Percentiles rank a stretch among this genome's conserved stretches.
Conservation (phyloP, 441 rosid species). For the Mallotus repandus region DNA sequence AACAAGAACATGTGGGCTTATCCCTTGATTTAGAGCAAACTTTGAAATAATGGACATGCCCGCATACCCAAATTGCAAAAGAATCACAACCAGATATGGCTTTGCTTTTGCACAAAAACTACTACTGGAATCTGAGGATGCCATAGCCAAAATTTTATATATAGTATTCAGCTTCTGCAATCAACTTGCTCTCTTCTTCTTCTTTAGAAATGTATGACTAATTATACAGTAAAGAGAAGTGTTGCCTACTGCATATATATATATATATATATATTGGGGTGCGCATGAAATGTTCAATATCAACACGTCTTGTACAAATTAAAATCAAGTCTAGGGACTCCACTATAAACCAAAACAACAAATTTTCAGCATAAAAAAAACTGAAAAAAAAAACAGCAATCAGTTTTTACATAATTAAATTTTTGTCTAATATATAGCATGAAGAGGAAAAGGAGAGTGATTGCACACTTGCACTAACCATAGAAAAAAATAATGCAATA, state of each 20-base stretch:
- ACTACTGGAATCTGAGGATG: too few relatives aligned
- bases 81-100: conserved; percentile 61
- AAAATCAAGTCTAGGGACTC: conserved; percentile 48
- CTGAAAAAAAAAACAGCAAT: neutral
- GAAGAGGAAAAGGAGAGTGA: neutral
- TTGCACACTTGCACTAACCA: conserved; percentile 7
- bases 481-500: neutral
- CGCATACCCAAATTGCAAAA: conserved; percentile 75
- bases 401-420: neutral
- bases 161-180: conserved; percentile 11
- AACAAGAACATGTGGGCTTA: conserved; percentile 80
- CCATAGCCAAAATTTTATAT: conserved; percentile 11
- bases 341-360: conserved; percentile 37
- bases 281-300: neutral
- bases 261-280: neutral
- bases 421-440: neutral
- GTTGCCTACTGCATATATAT: neutral
- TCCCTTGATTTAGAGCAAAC: conserved; percentile 73
- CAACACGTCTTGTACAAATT: conserved; percentile 34
- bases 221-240: conserved; percentile 7
- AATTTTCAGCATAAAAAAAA: neutral
- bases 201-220: conserved; percentile 8
- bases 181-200: neutral
- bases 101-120: conserved; percentile 30
- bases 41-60: conserved; percentile 85